Evolutionary conservation across 2,329 filamentous ascomycete genomes (phyloP).

Genomic region (Aspergillus hortae): DNA sequence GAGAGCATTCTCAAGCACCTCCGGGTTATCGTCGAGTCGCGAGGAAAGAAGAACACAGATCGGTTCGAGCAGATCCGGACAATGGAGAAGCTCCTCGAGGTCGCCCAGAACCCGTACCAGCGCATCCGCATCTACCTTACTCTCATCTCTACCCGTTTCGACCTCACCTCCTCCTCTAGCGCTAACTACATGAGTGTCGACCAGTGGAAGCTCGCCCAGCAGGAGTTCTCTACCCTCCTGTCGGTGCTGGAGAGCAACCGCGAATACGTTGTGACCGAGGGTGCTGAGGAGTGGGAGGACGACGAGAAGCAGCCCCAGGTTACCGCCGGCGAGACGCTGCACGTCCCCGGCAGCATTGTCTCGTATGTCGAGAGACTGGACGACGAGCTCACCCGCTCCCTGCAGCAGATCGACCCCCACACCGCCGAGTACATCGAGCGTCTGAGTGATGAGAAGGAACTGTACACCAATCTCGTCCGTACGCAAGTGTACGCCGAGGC

Average conservation of each 20-base stretch:
- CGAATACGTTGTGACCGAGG: constrained; percentile 83
- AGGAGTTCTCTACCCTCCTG: constrained; percentile 76
- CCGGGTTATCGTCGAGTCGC: constrained; percentile 85
- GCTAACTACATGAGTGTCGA: constrained; percentile 84
- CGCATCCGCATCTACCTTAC: constrained; percentile 87
- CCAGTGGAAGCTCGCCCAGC: constrained; percentile 93
- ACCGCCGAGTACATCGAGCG: constrained; percentile 98
- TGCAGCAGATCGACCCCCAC: constrained; percentile 96
- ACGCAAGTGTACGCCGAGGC: constrained; percentile 84
- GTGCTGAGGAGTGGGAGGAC: constrained; percentile 97
- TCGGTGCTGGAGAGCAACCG: constrained; percentile 73
- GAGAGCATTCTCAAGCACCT: constrained; percentile 99
- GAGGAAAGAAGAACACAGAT: constrained; percentile 99
- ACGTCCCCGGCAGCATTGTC: constrained; percentile 91
- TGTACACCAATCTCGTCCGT: constrained; percentile 92
- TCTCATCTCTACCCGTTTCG: constrained; percentile 89
- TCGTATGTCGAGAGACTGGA: constrained; percentile 94
- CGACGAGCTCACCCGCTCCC: constrained; percentile 93
- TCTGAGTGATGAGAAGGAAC: constrained; percentile 79
- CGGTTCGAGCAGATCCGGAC: constrained; percentile 89
- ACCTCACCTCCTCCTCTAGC: constrained; percentile 73
- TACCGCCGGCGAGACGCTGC: constrained; percentile 69
- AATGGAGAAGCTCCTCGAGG: constrained; percentile 93
- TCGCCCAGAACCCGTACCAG: constrained; percentile 88
- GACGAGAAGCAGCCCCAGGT: constrained; percentile 87